phyloP scores from a whole-genome alignment of 352 stramenopile genomes.

The Thalassiosira ordinaria region DNA sequence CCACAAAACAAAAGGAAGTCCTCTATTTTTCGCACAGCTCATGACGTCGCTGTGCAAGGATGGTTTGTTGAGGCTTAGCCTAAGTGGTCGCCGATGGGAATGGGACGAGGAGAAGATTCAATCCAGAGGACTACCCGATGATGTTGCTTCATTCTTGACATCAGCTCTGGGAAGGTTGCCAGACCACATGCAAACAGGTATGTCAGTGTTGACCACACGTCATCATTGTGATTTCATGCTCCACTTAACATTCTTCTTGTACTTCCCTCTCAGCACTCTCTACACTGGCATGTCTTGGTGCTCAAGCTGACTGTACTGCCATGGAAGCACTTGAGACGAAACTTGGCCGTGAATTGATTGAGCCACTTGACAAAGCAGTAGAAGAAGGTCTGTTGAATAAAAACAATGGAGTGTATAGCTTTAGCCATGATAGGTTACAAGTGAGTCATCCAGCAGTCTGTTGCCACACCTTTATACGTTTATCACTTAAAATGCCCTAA shows the following conservation, averaged over 20 bases:
- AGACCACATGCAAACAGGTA: no score
- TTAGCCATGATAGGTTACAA: slow-evolving; percentile 47
- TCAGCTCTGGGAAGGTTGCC: slow-evolving; percentile 20
- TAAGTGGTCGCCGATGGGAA: slow-evolving; percentile 10
- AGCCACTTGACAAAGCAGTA: slow-evolving; percentile 18
- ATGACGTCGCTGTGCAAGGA: slow-evolving; percentile 20
- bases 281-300: slow-evolving; percentile 36
- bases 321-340: slow-evolving; percentile 30
- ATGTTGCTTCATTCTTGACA: slow-evolving; percentile 17
- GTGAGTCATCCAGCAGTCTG: no score
- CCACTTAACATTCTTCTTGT: slow-evolving; percentile 43
- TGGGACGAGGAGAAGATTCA: slow-evolving; percentile 12
- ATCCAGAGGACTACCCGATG: neutral
- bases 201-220: no score
- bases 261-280: no score
- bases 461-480: no score
- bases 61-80: slow-evolving; percentile 23
- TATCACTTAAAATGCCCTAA: no score
- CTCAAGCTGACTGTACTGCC: slow-evolving; percentile 8
- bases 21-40: slow-evolving; percentile 26
- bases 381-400: slow-evolving; percentile 39
- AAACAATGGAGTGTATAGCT: slow-evolving; percentile 18
- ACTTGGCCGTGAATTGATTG: no score
- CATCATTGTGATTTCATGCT: no score
- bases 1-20: slow-evolving; percentile 24